These are phyloP conservation scores for Cercospora sp. DNA, from an alignment of 2,329 filamentous ascomycete species.

Conservation along the genomic window DNA sequence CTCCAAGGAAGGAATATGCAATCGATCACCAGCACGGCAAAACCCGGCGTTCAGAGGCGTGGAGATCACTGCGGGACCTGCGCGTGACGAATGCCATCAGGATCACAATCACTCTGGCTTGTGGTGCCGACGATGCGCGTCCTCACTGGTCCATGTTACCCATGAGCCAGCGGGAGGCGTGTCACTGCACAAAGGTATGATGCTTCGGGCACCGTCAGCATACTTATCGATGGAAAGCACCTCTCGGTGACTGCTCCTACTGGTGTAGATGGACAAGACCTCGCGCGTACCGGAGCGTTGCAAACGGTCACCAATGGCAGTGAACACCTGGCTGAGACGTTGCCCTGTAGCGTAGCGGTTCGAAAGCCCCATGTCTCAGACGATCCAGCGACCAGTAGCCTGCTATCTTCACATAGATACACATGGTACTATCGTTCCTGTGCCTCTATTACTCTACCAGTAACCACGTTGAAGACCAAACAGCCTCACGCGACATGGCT, in stretches of 20 bases:
- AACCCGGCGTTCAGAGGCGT: neutral
- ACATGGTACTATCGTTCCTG: neutral
- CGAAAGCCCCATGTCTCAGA: slow-evolving; percentile 11
- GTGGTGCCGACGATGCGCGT: neutral
- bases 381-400: neutral
- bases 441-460: neutral
- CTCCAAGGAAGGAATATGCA: neutral
- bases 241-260: neutral
- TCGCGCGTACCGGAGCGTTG: neutral
- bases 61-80: neutral
- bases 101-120: neutral
- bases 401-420: slow-evolving; percentile 9
- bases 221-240: neutral
- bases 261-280: neutral
- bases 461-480: neutral
- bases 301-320: slow-evolving; percentile 8
- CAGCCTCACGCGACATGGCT: slow-evolving; percentile 2
- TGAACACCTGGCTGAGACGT: neutral
- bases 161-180: slow-evolving; percentile 6
- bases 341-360: neutral
- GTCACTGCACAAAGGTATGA: neutral
- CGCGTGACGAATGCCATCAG: neutral
- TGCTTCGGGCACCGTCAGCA: neutral
- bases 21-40: neutral
- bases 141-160: neutral